A percentile compares a stretch with the other conserved stretches of the same genome.
phyloP scores from a whole-genome alignment of 2,329 filamentous ascomycete species.

The Trichophaea hybrida region DNA sequence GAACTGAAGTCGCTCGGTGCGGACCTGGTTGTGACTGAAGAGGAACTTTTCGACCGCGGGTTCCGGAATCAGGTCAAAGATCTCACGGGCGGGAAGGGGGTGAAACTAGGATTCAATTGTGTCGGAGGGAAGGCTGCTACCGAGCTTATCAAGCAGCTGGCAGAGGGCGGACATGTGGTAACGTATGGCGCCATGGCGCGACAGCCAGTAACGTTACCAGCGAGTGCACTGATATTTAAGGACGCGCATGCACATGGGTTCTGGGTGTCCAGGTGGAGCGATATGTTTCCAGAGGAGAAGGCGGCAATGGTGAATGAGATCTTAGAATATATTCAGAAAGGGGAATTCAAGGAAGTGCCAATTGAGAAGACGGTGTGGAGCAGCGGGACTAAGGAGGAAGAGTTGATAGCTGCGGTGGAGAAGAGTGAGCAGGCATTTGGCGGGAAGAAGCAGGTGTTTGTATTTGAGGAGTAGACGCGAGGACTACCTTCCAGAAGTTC shows the following conservation, averaged over 20 bases:
- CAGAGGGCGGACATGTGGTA: slow-evolving; percentile 56
- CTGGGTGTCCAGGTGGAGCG: slow-evolving; percentile 86
- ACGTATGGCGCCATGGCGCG: slow-evolving; percentile 94
- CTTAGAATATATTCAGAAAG: slow-evolving; percentile 49
- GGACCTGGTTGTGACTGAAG: slow-evolving; percentile 37
- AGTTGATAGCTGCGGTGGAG: slow-evolving; percentile 59
- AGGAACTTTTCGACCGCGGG: slow-evolving; percentile 35
- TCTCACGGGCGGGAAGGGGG: slow-evolving; percentile 52
- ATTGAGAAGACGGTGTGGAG: slow-evolving; percentile 72
- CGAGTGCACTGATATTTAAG: slow-evolving; percentile 83
- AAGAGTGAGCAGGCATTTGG: slow-evolving; percentile 73
- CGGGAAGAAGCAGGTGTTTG: slow-evolving; percentile 77
- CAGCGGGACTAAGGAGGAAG: slow-evolving; percentile 59
- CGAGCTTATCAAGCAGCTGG: slow-evolving; percentile 58
- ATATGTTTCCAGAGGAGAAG: slow-evolving; percentile 58
- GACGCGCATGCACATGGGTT: slow-evolving; percentile 81
- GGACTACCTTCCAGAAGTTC: not conserved
- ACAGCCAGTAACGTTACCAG: slow-evolving; percentile 67
- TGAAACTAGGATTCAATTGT: slow-evolving; percentile 77
- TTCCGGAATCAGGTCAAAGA: slow-evolving; percentile 42
- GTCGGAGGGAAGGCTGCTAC: slow-evolving; percentile 79
- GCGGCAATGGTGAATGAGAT: slow-evolving; percentile 72
- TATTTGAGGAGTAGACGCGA: slow-evolving; percentile 30
- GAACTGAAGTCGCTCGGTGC: slow-evolving; percentile 49
- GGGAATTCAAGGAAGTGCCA: slow-evolving; percentile 70